These are phyloP conservation scores for Microdochium bolleyi DNA, from an alignment of 2,329 filamentous ascomycete genomes.

Conservation along the genomic window DNA sequence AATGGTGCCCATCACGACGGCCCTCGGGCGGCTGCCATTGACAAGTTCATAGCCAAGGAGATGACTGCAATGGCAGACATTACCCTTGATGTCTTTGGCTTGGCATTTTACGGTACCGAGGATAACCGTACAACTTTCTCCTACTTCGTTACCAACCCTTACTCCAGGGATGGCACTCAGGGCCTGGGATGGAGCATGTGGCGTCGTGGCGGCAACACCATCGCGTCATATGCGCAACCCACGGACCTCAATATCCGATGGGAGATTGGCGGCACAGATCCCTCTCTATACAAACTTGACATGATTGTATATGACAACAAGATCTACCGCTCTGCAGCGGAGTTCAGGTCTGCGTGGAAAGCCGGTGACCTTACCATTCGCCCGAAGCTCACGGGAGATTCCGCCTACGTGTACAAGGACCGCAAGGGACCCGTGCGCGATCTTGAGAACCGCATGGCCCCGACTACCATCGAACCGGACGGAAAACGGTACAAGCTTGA, in stretches of 20 bases:
- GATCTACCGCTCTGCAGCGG: slow-evolving; percentile 41
- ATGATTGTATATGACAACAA: slow-evolving; percentile 47
- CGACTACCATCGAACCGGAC: slow-evolving; percentile 25
- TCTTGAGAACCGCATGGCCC: slow-evolving; percentile 27
- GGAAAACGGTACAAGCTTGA: slow-evolving; percentile 34
- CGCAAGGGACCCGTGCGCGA: slow-evolving; percentile 25
- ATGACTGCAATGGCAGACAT: slow-evolving; percentile 22
- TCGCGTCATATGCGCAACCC: slow-evolving; percentile 34
- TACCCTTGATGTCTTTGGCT: slow-evolving; percentile 35
- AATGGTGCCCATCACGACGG: slow-evolving; percentile 25
- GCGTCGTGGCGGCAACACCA: slow-evolving; percentile 28
- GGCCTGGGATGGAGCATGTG: slow-evolving; percentile 40
- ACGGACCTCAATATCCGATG: slow-evolving; percentile 33
- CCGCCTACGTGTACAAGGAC: slow-evolving; percentile 35
- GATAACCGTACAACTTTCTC: slow-evolving; percentile 31
- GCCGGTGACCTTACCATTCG: slow-evolving; percentile 32
- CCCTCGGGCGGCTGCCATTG: slow-evolving; percentile 22
- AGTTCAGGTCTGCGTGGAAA: slow-evolving; percentile 34
- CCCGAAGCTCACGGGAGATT: slow-evolving; percentile 36
- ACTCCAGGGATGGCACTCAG: slow-evolving; percentile 29
- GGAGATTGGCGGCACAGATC: slow-evolving; percentile 42
- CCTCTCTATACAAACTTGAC: slow-evolving; percentile 38
- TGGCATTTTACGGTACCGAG: slow-evolving; percentile 24
- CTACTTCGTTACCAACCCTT: slow-evolving; percentile 29
- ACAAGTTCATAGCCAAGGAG: slow-evolving; percentile 16